Evolutionary conservation across 139 green algal genomes (phyloP).

Genomic region (Closterium sp.): DNA sequence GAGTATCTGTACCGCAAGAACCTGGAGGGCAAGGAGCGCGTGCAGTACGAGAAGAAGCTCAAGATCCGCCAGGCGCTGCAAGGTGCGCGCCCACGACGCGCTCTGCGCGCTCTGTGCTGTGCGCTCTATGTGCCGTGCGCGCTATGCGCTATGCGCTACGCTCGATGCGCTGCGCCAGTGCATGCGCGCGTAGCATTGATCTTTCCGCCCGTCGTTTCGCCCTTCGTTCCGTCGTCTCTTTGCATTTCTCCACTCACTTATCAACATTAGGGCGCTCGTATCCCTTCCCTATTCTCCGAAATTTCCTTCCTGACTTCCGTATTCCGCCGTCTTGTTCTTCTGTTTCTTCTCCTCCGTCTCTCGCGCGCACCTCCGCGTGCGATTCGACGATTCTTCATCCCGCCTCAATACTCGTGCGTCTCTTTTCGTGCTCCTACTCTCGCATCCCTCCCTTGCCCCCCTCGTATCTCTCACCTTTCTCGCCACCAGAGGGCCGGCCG

Average conservation of each 20-base stretch:
- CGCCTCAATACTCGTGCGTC: not conserved
- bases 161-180: too few species aligned
- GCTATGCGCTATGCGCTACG: not conserved
- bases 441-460: not conserved
- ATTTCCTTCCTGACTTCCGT: not conserved
- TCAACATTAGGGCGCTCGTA: too few species aligned
- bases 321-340: not conserved
- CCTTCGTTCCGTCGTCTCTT: too few species aligned
- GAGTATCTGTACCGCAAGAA: constrained; percentile 97
- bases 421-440: not conserved
- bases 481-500: too few species aligned
- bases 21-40: constrained; percentile 89
- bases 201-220: too few species aligned
- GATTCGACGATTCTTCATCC: not conserved
- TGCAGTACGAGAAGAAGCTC: constrained; percentile 91
- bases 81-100: not conserved
- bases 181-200: too few species aligned
- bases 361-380: too few species aligned
- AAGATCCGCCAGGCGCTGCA: constrained; percentile 65
- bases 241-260: too few species aligned
- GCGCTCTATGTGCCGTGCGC: not conserved
- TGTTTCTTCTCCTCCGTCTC: not conserved
- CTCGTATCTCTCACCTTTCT: not conserved
- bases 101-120: not conserved
- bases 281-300: too few species aligned